phyloP scores from a whole-genome alignment of 441 rosid genomes.

The Eruca vesicaria region DNA sequence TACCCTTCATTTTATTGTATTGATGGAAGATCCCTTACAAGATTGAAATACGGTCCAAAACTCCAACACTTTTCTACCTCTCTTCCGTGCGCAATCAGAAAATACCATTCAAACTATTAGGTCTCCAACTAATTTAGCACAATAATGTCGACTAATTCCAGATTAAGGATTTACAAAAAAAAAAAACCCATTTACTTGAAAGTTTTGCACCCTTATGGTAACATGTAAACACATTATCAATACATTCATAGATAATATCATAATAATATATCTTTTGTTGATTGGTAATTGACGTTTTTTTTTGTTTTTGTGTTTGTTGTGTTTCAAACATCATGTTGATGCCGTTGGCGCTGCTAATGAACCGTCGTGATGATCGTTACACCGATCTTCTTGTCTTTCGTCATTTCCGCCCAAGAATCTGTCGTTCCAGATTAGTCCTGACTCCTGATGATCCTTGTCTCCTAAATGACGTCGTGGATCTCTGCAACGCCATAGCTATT shows the following conservation, averaged over 20 bases:
- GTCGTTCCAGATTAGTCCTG: slow-evolving; percentile 61
- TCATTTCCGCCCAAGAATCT: slow-evolving; percentile 42
- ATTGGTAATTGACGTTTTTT: too few species aligned
- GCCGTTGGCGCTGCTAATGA: neutral
- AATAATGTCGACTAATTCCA: slow-evolving; percentile 3
- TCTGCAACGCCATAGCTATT: slow-evolving; percentile 46
- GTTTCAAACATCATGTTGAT: too few species aligned
- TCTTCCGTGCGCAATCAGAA: too few species aligned
- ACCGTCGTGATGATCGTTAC: slow-evolving; percentile 16
- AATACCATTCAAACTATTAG: slow-evolving; percentile 2
- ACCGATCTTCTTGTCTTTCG: slow-evolving; percentile 29
- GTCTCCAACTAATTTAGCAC: slow-evolving; percentile 1
- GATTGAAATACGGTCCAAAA: too few species aligned
- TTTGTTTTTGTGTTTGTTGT: too few species aligned
- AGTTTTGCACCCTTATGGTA: too few species aligned
- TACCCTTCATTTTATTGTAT: neutral
- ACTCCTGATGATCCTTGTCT: slow-evolving; percentile 68
- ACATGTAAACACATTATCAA: too few species aligned
- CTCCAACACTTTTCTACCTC: neutral
- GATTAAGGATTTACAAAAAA: neutral
- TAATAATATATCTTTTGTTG: too few species aligned
- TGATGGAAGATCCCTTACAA: too few species aligned
- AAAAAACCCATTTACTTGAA: neutral
- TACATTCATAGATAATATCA: too few species aligned
- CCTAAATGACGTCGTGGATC: slow-evolving; percentile 59